Base-by-base conservation (phyloP, 345 rosid species). In the Pistacia atlantica region DNA sequence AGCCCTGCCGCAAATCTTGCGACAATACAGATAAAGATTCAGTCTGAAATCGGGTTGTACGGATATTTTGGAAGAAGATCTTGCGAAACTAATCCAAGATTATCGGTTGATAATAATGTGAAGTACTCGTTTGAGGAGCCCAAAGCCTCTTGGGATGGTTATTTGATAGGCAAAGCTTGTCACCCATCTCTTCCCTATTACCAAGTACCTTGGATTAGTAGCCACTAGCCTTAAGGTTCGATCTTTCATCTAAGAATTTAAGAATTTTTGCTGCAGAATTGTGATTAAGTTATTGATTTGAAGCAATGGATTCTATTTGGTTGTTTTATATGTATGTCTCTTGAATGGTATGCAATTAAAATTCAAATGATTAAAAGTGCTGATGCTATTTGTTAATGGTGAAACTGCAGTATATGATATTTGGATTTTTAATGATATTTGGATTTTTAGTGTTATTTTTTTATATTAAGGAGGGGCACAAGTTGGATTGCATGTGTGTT, bases 141-240 rank as follows among this genome's bases (percentile, higher is more conserved):
- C 48, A 86, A 93, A 78, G 91, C 91, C 77, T 95, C 96, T 16
- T 89, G 93, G 91, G 96, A 95, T 58, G 96, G 98, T 8, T 84
- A 81, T 42, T 81, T 90, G 84, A 83, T 87, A 28, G 97, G 91
- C 0, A 90, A 85, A 74, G 71, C 83, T 5, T 83, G 84, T 75
- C 86, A 22, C 25, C 25, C 25, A 0, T 22, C 25, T 22, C 25
- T 22, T 22, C 25, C 25, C 25, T 22, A 22, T 22, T 22, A 22
- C 25, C 25, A 22, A 22, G 25, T 22, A 22, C 25, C 25, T 22
- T 22, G 25, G 25, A 22, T 22, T 22, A 22, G 25, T 22, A 22
- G 25, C 25, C 25, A 22, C 25, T 22, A 22, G 25, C 25, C 25
- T 22, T 22, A 22, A 22, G 25, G 25, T 22, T 22, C 25, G 25